Base-by-base conservation (phyloP, 192 early-diverging fungal genomes). In the Coemansia asiatica region DNA sequence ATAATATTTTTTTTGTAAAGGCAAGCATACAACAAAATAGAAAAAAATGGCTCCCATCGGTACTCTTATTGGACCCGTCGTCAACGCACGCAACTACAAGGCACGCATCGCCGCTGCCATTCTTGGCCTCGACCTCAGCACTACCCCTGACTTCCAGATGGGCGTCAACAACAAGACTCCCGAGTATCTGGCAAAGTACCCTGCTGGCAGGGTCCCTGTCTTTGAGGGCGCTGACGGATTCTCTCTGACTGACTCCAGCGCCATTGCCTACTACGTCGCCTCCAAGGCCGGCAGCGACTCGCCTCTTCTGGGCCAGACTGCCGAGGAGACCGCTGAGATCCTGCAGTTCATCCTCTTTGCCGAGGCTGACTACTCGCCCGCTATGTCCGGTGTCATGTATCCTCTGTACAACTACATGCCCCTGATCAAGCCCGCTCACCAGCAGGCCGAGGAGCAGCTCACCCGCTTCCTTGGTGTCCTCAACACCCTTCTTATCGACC, bases 111-210 rank as follows among this genome's bases (percentile, higher is more conserved):
- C 84, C 29, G 94, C 93, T 75, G 83, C 88, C 68, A 90, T 91
- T 76, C 88, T 89, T 72, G 88, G 86, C 72, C 63, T 92, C 35
- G 88, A 93, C 29, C 74, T 98, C 66, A 86, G 85, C 25, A 79
- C 86, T 55, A 82, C 74, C 12, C 75, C 75, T 35, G 56, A 70
- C 26, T 89, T 94, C 73, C 68, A 85, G 74, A 74, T 92, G 63
- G 85, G 83, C 35, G 85, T 83, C 31, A 85, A 88, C 84, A 91
- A 90, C 87, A 88, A 89, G 85, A 87, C 85, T 46, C 75, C 87
- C 48, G 94, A 90, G 82, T 96, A 87, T 85, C 74, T 92, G 60
- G 86, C 87, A 83, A 98, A 97, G 87, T 97, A 91, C 87, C 94
- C 94, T 31, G 67, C 88, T 56, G 92, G 91, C 75, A 97, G 96